Base-by-base conservation (phyloP, 768 basidiomycete species). In the Lyophyllum shimeji region DNA sequence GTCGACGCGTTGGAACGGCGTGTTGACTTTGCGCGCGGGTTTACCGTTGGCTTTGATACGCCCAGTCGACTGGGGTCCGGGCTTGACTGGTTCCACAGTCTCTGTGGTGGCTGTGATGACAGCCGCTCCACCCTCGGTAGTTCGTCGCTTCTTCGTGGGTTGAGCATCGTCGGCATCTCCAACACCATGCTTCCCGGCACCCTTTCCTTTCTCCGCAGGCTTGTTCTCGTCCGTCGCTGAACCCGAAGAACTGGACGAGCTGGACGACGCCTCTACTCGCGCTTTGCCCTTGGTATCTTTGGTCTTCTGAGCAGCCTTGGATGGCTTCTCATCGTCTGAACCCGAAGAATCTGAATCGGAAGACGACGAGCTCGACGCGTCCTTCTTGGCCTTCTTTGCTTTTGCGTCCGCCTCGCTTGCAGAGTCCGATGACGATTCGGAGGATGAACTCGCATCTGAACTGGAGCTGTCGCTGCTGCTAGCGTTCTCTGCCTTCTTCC, bases 1-100 rank as follows among this genome's bases (percentile, higher is more conserved):
- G 60, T 94, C 87, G 57, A 95, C 82, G 23, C 95, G 77, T 66
- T 85, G 83, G 77, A 98, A 99, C 18, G 91, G 87, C 50, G 83
- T 79, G 63, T 84, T 87, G 33, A 66, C 62, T 63, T 76, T 72
- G 37, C 75, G 72, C 21, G 64, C 74, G 1, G 57, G 47, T 64
- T 76, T 74, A 59, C 74, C 59, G 23, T 56, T 60, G 11, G 49
- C 61, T 53, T 65, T 69, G 37, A 53, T 56, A 37, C 56, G 31
- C 13, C 54, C 59, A 17, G 58, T 57, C 4, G 63, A 58, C 13
- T 64, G 48, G 9, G 58, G 49, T 18, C 57, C 56, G 17, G 44
- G 45, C 45, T 59, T 45, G 21, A 56, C 57, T 40, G 58, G 53
- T 21, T 53, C 59, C 8, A 44, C 40, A 15, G 61, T 57, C 12